phyloP scores from a whole-genome alignment of 1,139 yeast species.

The Yamadazyma friedrichii region DNA sequence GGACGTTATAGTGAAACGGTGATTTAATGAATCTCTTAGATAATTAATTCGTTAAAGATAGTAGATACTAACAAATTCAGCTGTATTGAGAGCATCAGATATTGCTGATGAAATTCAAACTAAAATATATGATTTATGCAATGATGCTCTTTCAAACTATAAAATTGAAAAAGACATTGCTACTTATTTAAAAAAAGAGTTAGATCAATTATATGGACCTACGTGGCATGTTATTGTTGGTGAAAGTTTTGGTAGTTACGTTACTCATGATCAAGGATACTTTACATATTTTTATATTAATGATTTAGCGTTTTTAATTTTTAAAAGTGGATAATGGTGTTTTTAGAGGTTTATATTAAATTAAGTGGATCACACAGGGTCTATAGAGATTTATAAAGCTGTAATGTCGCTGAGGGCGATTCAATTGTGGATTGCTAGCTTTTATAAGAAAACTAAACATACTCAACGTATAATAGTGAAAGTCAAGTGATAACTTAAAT shows the following conservation, averaged over 20 bases:
- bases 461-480: no score
- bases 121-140: slow-evolving; percentile 57
- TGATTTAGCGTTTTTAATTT: slow-evolving; percentile 74
- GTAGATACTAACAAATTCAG: slow-evolving; percentile 22
- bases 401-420: no score
- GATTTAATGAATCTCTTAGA: no score
- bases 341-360: no score
- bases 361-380: no score
- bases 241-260: slow-evolving; percentile 87
- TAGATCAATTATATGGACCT: slow-evolving; percentile 61
- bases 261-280: slow-evolving; percentile 84
- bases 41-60: no score
- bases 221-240: slow-evolving; percentile 98
- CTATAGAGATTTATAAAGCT: no score
- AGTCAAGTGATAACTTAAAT: background rate
- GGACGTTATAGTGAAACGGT: background rate
- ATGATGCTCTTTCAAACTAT: slow-evolving; percentile 45
- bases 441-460: no score
- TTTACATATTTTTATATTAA: slow-evolving; percentile 86
- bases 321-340: slow-evolving; percentile 72
- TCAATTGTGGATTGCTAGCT: no score
- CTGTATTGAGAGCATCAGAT: slow-evolving; percentile 48
- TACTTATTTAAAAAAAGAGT: slow-evolving; percentile 71
- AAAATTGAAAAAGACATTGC: slow-evolving; percentile 75
- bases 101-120: slow-evolving; percentile 58